These are phyloP conservation scores for Beauveria sp. DNA, from an alignment of 2,329 filamentous ascomycete species.

Conservation along the genomic window DNA sequence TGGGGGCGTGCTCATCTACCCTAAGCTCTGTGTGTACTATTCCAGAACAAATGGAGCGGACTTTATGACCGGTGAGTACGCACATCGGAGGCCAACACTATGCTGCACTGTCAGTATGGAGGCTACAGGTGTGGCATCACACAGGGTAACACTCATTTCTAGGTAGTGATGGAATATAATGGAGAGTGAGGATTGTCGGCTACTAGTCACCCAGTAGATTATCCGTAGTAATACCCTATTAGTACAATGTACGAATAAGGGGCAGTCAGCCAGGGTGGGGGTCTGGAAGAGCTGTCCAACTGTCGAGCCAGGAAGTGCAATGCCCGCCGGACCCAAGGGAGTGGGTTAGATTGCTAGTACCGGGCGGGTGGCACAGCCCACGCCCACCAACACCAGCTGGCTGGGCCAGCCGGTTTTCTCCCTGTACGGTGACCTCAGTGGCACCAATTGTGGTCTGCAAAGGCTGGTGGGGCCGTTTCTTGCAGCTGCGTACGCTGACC, in stretches of 20 bases:
- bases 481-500: background rate
- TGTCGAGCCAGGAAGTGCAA: background rate
- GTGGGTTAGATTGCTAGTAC: background rate
- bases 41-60: background rate
- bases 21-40: background rate
- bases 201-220: too few species aligned
- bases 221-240: too few species aligned
- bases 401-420: background rate
- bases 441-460: background rate
- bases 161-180: too few species aligned
- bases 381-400: background rate
- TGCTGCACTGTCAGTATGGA: background rate
- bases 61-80: background rate
- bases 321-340: background rate
- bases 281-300: background rate
- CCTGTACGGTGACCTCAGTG: constrained; percentile 7
- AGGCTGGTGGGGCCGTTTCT: background rate
- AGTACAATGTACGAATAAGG: too few species aligned
- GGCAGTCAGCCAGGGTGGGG: too few species aligned
- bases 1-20: background rate
- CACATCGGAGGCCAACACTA: background rate
- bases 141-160: background rate
- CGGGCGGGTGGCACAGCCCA: background rate
- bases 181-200: too few species aligned
- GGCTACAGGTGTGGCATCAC: background rate